These are phyloP conservation scores for Diaporthe ampelina DNA, from an alignment of 2,329 filamentous ascomycete species.

Conservation along the genomic window DNA sequence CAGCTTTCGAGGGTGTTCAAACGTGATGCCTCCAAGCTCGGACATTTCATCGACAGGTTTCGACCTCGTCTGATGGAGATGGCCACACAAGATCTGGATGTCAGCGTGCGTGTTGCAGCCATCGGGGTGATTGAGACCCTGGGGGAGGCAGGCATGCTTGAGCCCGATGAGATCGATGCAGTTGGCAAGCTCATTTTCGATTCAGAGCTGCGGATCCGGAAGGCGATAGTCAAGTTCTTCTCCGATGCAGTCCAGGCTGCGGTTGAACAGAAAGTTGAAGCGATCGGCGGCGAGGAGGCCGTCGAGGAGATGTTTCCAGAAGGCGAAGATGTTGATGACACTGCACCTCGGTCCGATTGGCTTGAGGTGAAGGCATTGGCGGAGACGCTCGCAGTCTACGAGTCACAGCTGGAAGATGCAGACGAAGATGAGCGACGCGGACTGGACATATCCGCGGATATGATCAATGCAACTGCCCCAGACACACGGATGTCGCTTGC, in stretches of 20 bases:
- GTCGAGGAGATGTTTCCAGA: constrained; percentile 82
- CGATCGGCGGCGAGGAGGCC: constrained; percentile 83
- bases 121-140: constrained; percentile 87
- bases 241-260: constrained; percentile 87
- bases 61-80: constrained; percentile 91
- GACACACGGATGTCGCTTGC: constrained; percentile 90
- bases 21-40: constrained; percentile 84
- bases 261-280: constrained; percentile 83
- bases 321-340: constrained; percentile 81
- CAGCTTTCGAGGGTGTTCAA: constrained; percentile 86
- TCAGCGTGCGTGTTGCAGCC: constrained; percentile 82
- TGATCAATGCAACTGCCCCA: constrained; percentile 73
- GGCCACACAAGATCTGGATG: constrained; percentile 86
- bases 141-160: constrained; percentile 86
- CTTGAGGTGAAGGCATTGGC: constrained; percentile 92
- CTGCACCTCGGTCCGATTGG: constrained; percentile 85
- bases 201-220: constrained; percentile 84
- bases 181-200: constrained; percentile 93
- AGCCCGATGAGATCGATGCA: constrained; percentile 90
- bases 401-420: constrained; percentile 75
- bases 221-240: constrained; percentile 92
- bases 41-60: constrained; percentile 95
- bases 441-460: constrained; percentile 64
- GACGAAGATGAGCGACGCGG: constrained; percentile 61
- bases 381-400: constrained; percentile 86